A percentile compares a stretch with the other conserved stretches of the same genome.
These are phyloP conservation scores for Candida insectorum DNA, from an alignment of 805 yeast genomes.

Conservation along the genomic window DNA sequence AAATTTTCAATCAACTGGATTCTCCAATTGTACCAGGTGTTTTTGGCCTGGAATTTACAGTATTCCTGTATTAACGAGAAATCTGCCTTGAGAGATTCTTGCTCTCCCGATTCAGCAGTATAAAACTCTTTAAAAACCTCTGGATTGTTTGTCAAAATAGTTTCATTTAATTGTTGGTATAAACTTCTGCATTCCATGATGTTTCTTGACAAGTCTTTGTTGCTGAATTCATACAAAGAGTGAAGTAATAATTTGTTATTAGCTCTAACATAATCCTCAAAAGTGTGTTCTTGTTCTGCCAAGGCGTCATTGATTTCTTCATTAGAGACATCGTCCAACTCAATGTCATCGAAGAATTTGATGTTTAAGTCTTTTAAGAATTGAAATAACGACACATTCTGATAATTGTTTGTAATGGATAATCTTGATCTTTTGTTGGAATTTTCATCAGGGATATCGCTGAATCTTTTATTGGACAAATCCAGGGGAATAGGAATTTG, in stretches of 20 bases:
- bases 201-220: conserved; percentile 50
- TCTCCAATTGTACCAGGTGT: conserved; percentile 65
- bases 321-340: conserved; percentile 24
- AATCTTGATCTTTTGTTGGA: conserved; percentile 26
- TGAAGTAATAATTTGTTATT: conserved; percentile 39
- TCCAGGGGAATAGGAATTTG: conserved; percentile 14
- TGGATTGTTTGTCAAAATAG: conserved; percentile 46
- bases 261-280: conserved; percentile 37
- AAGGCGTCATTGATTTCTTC: conserved; percentile 17
- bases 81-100: conserved; percentile 42
- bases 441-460: conserved; percentile 10
- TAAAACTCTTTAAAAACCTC: conserved; percentile 48
- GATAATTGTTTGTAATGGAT: conserved; percentile 19
- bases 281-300: conserved; percentile 8
- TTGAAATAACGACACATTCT: conserved; percentile 32
- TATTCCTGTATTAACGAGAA: conserved; percentile 48
- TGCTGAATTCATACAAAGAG: conserved; percentile 52
- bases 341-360: conserved; percentile 46
- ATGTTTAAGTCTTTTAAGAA: conserved; percentile 40
- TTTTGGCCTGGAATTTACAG: conserved; percentile 50
- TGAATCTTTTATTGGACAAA: conserved; percentile 7
- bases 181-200: conserved; percentile 46
- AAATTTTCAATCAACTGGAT: conserved; percentile 47
- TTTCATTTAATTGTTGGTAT: conserved; percentile 47
- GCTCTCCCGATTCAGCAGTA: conserved; percentile 33